phyloP scores from a whole-genome alignment of 2,329 filamentous ascomycete species.

The Juglanconis sp. region DNA sequence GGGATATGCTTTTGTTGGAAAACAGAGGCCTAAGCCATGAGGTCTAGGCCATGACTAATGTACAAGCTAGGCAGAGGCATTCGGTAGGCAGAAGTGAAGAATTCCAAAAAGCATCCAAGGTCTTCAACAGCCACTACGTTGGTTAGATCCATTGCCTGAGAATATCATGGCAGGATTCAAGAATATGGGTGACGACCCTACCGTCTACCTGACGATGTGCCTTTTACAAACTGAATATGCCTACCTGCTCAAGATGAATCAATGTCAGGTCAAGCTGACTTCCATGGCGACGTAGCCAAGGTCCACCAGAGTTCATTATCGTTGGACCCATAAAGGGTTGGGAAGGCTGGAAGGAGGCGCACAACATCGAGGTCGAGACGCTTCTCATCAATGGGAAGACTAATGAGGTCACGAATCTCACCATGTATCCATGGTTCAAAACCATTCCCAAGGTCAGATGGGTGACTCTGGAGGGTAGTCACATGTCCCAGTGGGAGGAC shows the following conservation, averaged over 20 bases:
- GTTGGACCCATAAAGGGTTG: slow-evolving; percentile 23
- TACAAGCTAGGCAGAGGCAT: too few relatives aligned
- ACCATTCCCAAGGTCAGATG: slow-evolving; percentile 25
- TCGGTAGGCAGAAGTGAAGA: slow-evolving; percentile 11
- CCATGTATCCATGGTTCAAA: slow-evolving; percentile 25
- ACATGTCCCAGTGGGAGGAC: slow-evolving; percentile 25
- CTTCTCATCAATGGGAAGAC: slow-evolving; percentile 20
- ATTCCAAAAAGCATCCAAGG: slow-evolving; percentile 18
- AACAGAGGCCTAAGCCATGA: too few relatives aligned
- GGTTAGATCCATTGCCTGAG: slow-evolving; percentile 22
- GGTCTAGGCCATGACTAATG: too few relatives aligned
- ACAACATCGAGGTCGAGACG: slow-evolving; percentile 21
- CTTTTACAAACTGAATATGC: not conserved
- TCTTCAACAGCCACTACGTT: slow-evolving; percentile 20
- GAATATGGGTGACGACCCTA: slow-evolving; percentile 22
- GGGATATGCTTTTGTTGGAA: too few relatives aligned
- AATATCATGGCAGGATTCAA: slow-evolving; percentile 18
- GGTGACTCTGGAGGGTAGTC: slow-evolving; percentile 25
- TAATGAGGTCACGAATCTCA: slow-evolving; percentile 26
- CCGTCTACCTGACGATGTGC: slow-evolving; percentile 25
- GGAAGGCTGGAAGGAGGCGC: slow-evolving; percentile 24
- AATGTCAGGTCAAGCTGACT: not conserved
- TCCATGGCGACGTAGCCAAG: slow-evolving; percentile 21
- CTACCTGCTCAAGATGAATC: not conserved
- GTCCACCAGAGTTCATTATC: slow-evolving; percentile 26